phyloP scores from a whole-genome alignment of 768 basidiomycete genomes.

The Peribolospora kevripleyi region DNA sequence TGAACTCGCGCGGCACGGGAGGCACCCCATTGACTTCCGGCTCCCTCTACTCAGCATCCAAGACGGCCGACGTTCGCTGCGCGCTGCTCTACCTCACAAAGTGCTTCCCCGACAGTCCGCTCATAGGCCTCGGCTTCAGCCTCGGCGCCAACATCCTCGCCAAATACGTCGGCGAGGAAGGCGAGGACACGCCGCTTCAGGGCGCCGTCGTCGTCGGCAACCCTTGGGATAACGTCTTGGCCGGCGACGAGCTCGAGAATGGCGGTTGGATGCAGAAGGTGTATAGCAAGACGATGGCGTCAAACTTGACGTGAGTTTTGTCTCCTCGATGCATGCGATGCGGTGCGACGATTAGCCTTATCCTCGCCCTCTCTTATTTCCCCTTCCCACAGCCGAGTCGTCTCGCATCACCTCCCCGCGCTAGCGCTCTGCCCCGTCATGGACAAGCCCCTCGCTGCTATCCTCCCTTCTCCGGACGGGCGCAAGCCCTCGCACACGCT shows the following conservation, averaged over 20 bases:
- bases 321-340: slow-evolving; percentile 33
- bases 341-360: slow-evolving; percentile 18
- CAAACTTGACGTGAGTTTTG: slow-evolving; percentile 38
- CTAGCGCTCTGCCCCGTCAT: slow-evolving; percentile 7
- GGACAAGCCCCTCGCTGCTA: slow-evolving; percentile 2
- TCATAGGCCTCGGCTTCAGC: slow-evolving; percentile 76
- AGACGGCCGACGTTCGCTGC: slow-evolving; percentile 66
- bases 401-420: slow-evolving; percentile 4
- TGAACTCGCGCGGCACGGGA: slow-evolving; percentile 89
- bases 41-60: slow-evolving; percentile 30
- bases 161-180: slow-evolving; percentile 68
- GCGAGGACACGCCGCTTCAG: slow-evolving; percentile 33
- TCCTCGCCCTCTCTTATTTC: not conserved
- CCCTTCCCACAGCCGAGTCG: slow-evolving; percentile 1
- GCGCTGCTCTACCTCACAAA: slow-evolving; percentile 51
- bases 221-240: slow-evolving; percentile 37
- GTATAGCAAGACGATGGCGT: slow-evolving; percentile 57
- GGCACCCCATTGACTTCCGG: slow-evolving; percentile 58
- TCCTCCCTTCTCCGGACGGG: not conserved
- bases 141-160: slow-evolving; percentile 80
- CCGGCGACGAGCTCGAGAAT: slow-evolving; percentile 5
- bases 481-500: not conserved
- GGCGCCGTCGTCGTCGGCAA: slow-evolving; percentile 41
- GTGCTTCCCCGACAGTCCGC: slow-evolving; percentile 49
- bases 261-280: slow-evolving; percentile 31